A percentile compares a stretch with the other conserved stretches of the same genome.
phyloP scores from a whole-genome alignment of 2,329 filamentous ascomycete genomes.

The Colletotrichum siamense region DNA sequence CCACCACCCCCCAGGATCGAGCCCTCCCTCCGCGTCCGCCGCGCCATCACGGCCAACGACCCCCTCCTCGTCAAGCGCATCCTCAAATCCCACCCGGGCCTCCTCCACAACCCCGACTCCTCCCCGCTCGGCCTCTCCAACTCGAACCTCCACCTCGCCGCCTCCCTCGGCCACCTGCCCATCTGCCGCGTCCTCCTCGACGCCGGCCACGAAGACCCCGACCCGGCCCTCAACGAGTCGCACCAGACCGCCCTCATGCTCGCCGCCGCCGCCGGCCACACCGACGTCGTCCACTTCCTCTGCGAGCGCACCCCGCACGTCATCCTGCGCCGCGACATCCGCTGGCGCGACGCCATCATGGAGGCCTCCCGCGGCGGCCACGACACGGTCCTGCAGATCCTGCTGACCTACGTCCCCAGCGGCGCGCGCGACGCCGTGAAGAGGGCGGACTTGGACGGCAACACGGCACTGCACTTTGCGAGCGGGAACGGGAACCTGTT shows the following conservation, averaged over 20 bases:
- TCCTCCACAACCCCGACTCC: constrained; percentile 81
- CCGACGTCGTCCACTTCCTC: constrained; percentile 76
- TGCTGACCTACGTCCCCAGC: constrained; percentile 65
- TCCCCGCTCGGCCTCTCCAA: constrained; percentile 73
- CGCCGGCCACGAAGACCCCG: constrained; percentile 76
- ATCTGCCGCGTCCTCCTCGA: constrained; percentile 74
- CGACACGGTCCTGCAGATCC: constrained; percentile 69
- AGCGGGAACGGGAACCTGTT: constrained; percentile 82
- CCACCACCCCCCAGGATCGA: constrained; percentile 66
- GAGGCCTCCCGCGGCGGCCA: constrained; percentile 65
- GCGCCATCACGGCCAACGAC: constrained; percentile 81
- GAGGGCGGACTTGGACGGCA: constrained; percentile 73
- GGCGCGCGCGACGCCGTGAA: constrained; percentile 59
- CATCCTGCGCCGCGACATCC: constrained; percentile 69
- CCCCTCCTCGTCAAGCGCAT: constrained; percentile 76
- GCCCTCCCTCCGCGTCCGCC: constrained; percentile 76
- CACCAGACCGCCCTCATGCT: constrained; percentile 85
- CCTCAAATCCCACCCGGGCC: constrained; percentile 71
- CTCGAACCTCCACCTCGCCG: constrained; percentile 83
- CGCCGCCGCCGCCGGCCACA: constrained; percentile 72
- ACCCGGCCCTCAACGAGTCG: constrained; percentile 78
- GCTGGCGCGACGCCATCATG: constrained; percentile 77
- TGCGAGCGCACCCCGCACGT: constrained; percentile 66
- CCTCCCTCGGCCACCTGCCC: constrained; percentile 71
- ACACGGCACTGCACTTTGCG: constrained; percentile 87